phyloP scores from a whole-genome alignment of 1,284 basidiomycete genomes.

The Tilletia walkeri region DNA sequence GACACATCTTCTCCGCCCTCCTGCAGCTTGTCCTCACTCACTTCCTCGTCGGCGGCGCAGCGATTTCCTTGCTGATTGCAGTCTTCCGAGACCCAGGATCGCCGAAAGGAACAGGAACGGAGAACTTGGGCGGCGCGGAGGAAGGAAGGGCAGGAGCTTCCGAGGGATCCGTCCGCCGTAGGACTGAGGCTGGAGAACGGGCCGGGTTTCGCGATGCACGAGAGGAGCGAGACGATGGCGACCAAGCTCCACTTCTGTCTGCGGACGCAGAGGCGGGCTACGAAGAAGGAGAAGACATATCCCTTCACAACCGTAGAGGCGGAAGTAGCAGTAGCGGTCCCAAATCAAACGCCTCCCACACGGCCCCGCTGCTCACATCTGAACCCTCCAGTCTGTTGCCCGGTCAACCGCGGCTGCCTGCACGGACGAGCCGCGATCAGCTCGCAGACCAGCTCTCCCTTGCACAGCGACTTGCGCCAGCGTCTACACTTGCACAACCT shows the following conservation, averaged over 20 bases:
- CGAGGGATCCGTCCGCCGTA: no score
- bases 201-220: neutral
- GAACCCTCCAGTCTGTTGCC: constrained; percentile 25
- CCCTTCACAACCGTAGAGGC: constrained; percentile 17
- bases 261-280: constrained; percentile 23
- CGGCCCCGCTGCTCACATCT: constrained; percentile 31
- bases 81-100: constrained; percentile 25
- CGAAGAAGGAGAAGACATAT: constrained; percentile 14
- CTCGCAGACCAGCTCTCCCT: constrained; percentile 30
- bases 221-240: neutral
- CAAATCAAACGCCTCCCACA: neutral
- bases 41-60: constrained; percentile 30
- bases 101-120: constrained; percentile 29
- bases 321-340: neutral
- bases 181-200: no score
- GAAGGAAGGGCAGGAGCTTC: constrained; percentile 19
- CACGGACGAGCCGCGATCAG: constrained; percentile 36
- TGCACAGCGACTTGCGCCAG: constrained; percentile 7
- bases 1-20: constrained; percentile 25
- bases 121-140: constrained; percentile 9
- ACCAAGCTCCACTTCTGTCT: neutral
- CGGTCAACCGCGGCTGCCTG: constrained; percentile 35
- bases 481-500: neutral
- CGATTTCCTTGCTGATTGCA: constrained; percentile 35
- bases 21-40: constrained; percentile 31